Conservation (phyloP, 176 grass and related monocot genomes). For the Puccinellia tenuiflora region DNA sequence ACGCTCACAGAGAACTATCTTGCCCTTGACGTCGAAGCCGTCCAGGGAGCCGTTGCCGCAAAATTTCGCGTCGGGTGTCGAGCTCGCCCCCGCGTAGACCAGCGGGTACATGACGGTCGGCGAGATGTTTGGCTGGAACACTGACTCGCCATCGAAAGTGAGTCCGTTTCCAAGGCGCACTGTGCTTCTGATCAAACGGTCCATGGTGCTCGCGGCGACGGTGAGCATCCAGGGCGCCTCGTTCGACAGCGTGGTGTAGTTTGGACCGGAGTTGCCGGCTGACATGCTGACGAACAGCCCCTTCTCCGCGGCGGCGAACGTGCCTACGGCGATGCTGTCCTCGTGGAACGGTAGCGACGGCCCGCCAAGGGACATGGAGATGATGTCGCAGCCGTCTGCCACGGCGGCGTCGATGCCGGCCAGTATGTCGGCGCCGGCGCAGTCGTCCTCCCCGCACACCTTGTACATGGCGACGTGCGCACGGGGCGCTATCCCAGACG, state of each 20-base stretch:
- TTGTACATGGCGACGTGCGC: slow-evolving; percentile 57
- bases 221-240: slow-evolving; percentile 70
- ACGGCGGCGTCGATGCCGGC: slow-evolving; percentile 37
- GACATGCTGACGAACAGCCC: slow-evolving; percentile 46
- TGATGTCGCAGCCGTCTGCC: slow-evolving; percentile 39
- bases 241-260: neutral
- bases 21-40: slow-evolving; percentile 35
- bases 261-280: slow-evolving; percentile 33
- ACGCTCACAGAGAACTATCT: slow-evolving; percentile 43
- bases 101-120: neutral
- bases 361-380: slow-evolving; percentile 33
- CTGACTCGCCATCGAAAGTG: slow-evolving; percentile 41
- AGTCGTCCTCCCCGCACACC: slow-evolving; percentile 11
- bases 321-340: slow-evolving; percentile 29
- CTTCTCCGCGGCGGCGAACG: slow-evolving; percentile 42
- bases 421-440: slow-evolving; percentile 17
- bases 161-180: slow-evolving; percentile 39
- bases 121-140: slow-evolving; percentile 8
- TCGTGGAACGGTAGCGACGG: neutral
- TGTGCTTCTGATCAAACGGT: slow-evolving; percentile 25
- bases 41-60: slow-evolving; percentile 30
- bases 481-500: slow-evolving; percentile 35
- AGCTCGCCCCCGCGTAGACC: slow-evolving; percentile 25
- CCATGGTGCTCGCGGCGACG: slow-evolving; percentile 59
- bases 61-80: neutral